Base-by-base conservation (phyloP, 352 stramenopile genomes). In the Phytopythium montanum region DNA sequence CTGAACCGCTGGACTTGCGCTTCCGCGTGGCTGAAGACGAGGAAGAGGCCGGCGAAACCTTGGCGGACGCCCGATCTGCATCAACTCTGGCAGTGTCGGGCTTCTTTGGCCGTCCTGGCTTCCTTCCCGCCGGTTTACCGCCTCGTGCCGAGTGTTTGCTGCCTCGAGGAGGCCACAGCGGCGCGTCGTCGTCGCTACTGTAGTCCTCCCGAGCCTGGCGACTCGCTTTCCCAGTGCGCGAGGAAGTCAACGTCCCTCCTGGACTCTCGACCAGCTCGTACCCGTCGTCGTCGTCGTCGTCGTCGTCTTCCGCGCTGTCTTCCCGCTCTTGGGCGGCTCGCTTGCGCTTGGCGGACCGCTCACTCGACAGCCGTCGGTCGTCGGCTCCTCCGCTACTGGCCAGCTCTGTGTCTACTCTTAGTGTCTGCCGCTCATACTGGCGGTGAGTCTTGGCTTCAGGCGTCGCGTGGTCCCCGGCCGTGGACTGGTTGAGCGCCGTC, bases 401-500 rank as follows among this genome's bases (percentile, higher is more conserved):
- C 6, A 58, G 26, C 3, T 25, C 23, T 12, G 53, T 50, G 25
- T 58, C 39, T 9, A 58, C 38, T 29, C 18, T 29, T 16, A 50
- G 23, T 18, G 10, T 29, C 60, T 38, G 33, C 50, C 61, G 9
- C 44, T 44, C 33, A 21, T 46, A 44, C 19, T 18, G 19, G n/a
- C 49, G 31, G 14, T n/a, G 51, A 4, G 19, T 0, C 5, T 56
- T 56, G 33, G 13, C 49, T 28, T 38, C 58, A 14, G 28, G 36
- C 7, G 54, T 41, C 9, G 23, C 19, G 18, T 38, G 60, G 10
- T 39, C 44, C 5, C 16, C 51, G 10, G 61, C 63, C 14, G 57
- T 52, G 25, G 44, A 54, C 53, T 87, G 76, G 46, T 88, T 84
- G 49, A 92, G 52, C 42, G 79, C 80, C 44, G 69, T 88, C 33